Percentiles rank a stretch among this genome's conserved stretches.
These are phyloP conservation scores for Xylaria sp. DNA, from an alignment of 2,329 filamentous ascomycete species.

Conservation along the genomic window DNA sequence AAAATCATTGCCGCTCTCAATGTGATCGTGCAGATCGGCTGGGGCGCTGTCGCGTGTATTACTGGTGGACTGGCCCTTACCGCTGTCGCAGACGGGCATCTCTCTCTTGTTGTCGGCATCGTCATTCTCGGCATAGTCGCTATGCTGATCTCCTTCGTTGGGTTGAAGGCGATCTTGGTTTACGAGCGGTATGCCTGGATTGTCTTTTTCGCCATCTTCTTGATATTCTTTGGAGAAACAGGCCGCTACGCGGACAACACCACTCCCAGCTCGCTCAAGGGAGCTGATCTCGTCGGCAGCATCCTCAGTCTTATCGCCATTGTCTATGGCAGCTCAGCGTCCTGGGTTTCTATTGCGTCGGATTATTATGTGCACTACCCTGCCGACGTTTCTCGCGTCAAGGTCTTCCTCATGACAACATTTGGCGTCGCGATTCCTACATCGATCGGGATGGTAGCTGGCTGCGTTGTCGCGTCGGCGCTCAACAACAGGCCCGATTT, in stretches of 20 bases:
- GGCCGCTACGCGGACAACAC: slow-evolving; percentile 55
- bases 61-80: slow-evolving; percentile 62
- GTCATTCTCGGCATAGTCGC: slow-evolving; percentile 62
- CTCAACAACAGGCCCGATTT: slow-evolving; percentile 56
- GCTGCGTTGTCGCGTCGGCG: slow-evolving; percentile 56
- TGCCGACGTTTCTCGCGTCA: slow-evolving; percentile 56
- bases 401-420: slow-evolving; percentile 61
- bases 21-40: slow-evolving; percentile 61
- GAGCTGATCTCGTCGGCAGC: slow-evolving; percentile 53
- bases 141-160: slow-evolving; percentile 63
- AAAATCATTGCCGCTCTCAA: slow-evolving; percentile 63
- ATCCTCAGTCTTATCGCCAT: slow-evolving; percentile 58
- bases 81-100: slow-evolving; percentile 57
- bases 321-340: slow-evolving; percentile 61
- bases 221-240: slow-evolving; percentile 61
- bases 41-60: slow-evolving; percentile 62
- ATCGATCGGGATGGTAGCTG: slow-evolving; percentile 60
- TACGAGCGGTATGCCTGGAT: slow-evolving; percentile 65
- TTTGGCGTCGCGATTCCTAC: slow-evolving; percentile 61
- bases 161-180: slow-evolving; percentile 60
- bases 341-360: slow-evolving; percentile 59
- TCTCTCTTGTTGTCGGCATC: slow-evolving; percentile 64
- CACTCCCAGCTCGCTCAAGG: slow-evolving; percentile 51
- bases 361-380: slow-evolving; percentile 62
- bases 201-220: slow-evolving; percentile 59